These are phyloP conservation scores for Xerocomellus dryophilus DNA, from an alignment of 768 basidiomycete species.

Conservation along the genomic window DNA sequence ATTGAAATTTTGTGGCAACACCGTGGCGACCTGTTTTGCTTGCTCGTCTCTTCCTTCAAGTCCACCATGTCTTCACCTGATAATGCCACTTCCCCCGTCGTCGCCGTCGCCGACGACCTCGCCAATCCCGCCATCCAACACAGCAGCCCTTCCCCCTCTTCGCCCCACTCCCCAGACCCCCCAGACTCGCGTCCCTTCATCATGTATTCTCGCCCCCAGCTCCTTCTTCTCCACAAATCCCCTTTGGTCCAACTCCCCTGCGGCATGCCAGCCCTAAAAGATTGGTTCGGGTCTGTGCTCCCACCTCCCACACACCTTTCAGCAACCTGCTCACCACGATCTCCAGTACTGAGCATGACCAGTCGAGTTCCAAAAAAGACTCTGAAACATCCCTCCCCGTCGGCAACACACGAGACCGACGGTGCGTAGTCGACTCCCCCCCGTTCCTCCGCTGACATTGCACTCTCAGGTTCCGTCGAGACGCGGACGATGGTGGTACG, in stretches of 20 bases:
- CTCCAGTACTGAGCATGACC: constrained; percentile 47
- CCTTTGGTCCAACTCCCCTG: constrained; percentile 67
- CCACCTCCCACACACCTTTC: constrained; percentile 7
- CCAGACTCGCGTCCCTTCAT: constrained; percentile 43
- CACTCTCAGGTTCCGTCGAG: constrained; percentile 62
- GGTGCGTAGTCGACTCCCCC: constrained; percentile 40
- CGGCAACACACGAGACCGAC: constrained; percentile 59
- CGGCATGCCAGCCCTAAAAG: constrained; percentile 78
- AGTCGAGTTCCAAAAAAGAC: constrained; percentile 53
- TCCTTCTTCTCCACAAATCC: constrained; percentile 69
- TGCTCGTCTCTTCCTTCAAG: constrained; percentile 8
- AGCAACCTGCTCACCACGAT: constrained; percentile 18
- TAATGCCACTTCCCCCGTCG: constrained; percentile 22
- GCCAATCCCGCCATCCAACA: constrained; percentile 33
- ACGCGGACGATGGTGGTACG: constrained; percentile 71
- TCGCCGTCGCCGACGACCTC: constrained; percentile 31
- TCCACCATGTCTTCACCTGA: constrained; percentile 36
- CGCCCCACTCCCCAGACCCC: constrained; percentile 20
- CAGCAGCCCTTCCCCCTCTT: constrained; percentile 5
- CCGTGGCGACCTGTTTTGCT: constrained; percentile 18
- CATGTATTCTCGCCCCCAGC: constrained; percentile 67
- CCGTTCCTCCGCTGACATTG: constrained; percentile 6
- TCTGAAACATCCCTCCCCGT: constrained; percentile 51
- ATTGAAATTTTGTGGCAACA: constrained; percentile 17
- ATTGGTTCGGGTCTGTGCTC: constrained; percentile 80